Percentiles rank a stretch among this genome's conserved stretches.
These are phyloP conservation scores for Penicillium sp. DNA, from an alignment of 2,329 filamentous ascomycete species.

Conservation along the genomic window DNA sequence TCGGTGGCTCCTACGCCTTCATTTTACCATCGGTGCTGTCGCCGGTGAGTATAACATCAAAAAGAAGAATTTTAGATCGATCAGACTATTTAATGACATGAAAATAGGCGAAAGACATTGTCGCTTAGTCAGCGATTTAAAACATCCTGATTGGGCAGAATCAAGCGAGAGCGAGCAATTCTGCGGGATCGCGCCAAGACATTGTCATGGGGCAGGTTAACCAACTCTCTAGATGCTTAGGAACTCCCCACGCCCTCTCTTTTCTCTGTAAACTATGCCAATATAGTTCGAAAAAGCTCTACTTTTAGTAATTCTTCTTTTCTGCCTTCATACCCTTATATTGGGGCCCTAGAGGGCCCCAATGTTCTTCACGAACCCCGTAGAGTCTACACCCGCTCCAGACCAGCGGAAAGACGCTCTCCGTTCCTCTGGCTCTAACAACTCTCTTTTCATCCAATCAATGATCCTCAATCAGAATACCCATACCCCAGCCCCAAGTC, in stretches of 20 bases:
- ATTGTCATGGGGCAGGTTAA: neutral
- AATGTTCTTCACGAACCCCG: neutral
- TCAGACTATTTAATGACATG: neutral
- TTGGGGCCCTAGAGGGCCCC: neutral
- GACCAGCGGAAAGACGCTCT: neutral
- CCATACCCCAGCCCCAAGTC: neutral
- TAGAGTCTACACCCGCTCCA: neutral
- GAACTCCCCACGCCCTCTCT: neutral
- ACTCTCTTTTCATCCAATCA: neutral
- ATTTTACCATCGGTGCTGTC: neutral
- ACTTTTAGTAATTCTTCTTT: neutral
- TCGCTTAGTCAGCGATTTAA: neutral
- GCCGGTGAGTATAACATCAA: neutral
- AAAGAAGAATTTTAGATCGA: neutral
- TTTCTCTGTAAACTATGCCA: neutral
- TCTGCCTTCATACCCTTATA: neutral
- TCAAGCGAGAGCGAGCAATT: neutral
- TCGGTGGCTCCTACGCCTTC: neutral
- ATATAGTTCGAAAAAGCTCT: neutral
- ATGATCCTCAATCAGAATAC: neutral
- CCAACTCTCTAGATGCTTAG: neutral
- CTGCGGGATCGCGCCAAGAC: neutral
- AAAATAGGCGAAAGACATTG: neutral
- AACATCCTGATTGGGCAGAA: neutral
- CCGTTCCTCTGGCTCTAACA: neutral